Evolutionary conservation across 164 flowering plant genomes (phyloP).

Genomic region (Annona squamosa): DNA sequence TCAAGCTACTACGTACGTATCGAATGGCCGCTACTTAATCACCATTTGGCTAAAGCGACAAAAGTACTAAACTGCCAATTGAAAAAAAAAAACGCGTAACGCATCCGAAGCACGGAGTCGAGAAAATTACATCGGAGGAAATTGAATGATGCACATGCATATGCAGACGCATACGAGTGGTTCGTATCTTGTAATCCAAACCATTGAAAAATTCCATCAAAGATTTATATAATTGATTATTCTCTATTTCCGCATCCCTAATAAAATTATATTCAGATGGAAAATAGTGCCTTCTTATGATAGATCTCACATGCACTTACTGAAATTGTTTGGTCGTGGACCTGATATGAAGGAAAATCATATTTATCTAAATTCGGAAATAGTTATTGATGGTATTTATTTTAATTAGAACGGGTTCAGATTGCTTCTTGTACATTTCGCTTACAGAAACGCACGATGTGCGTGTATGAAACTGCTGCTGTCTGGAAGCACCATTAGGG

Average conservation of each 20-base stretch:
- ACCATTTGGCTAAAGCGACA: too few relatives aligned
- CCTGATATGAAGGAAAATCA: too few relatives aligned
- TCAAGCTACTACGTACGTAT: too few relatives aligned
- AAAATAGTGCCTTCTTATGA: neutral
- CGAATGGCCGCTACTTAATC: too few relatives aligned
- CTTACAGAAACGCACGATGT: neutral
- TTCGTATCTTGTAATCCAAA: neutral
- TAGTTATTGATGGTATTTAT: too few relatives aligned
- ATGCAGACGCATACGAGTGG: neutral
- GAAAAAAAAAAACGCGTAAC: neutral
- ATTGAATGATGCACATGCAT: neutral
- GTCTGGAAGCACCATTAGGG: too few relatives aligned
- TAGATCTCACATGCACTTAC: neutral
- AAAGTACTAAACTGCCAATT: too few relatives aligned
- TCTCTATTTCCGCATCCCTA: neutral
- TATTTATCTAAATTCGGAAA: too few relatives aligned
- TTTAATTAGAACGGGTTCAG: neutral
- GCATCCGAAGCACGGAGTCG: neutral
- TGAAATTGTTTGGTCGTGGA: too few relatives aligned
- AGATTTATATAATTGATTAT: neutral
- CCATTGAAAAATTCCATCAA: neutral
- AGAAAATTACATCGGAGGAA: neutral
- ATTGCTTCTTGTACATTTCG: neutral
- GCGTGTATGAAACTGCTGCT: neutral
- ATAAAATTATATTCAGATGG: too few relatives aligned